Base-by-base conservation (phyloP, 1,139 yeast species). In the Kluyveromyces marxianus region DNA sequence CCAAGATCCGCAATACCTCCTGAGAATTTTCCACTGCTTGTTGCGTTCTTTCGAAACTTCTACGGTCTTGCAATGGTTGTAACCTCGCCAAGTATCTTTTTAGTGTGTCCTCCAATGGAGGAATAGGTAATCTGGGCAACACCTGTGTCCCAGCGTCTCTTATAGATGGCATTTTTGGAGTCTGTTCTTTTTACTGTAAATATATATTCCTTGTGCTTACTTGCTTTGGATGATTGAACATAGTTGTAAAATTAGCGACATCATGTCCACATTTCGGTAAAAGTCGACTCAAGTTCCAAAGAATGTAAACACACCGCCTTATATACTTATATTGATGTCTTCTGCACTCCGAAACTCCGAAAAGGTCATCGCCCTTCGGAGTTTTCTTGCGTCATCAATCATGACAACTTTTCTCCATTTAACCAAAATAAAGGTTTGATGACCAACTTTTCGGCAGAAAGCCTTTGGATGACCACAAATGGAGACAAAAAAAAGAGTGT, bases 41-140 rank as follows among this genome's bases (percentile, higher is more conserved):
- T 28, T 71, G 60, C 3, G 95, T 83, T 42, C 71, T 69, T 43
- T 68, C 67, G 57, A 83, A 83, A 59, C 86, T 95, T 31, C 69
- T 68, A 44, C 81, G 82, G 0, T 85, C 81, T 63, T 84, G 95
- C 31, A 87, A 69, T 0, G 96, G 95, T 58, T 76, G 74, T 42
- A 87, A 70, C 2, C 76, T 83, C 35, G 72, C 74, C 49, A 87
- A 69, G 58, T 87, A 87, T 52, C 74, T 70, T 28, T 67, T 58
- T 55, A 90, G 79, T 0, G 95, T 81, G 44, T 76, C 77, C 39
- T 71, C 68, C 46, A 87, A 69, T 34, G 77, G 77, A 1, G 96
- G 96, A 40, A 87, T 84, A 25, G 96, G 96, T 32, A 87, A 34
- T 37, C 54, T 29, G 21, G 43, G 34, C 35, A 35, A 39, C n/a